Base-by-base conservation (phyloP, 768 basidiomycete genomes). In the Piloderma croceum region DNA sequence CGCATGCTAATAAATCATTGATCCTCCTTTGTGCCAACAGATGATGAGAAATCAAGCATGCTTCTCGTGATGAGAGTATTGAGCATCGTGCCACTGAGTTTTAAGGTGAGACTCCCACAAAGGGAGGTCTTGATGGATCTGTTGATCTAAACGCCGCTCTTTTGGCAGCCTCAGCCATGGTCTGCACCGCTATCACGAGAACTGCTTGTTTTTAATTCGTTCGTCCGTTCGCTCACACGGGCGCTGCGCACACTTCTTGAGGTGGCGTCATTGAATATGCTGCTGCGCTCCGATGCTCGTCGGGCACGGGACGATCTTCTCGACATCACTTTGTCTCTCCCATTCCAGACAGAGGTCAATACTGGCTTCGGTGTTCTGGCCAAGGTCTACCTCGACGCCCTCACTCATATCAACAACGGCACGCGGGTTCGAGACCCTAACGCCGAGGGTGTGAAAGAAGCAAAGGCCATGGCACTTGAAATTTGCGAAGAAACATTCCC, bases 331-430 rank as follows among this genome's bases (percentile, higher is more conserved):
- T 74, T 96, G 24, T 90, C 89, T 33, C 71, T 97, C 24, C 91
- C 93, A 7, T 96, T 98, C 77, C 93, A 96, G 59, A 74, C 77
- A 41, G 96, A 98, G 57, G 90, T 91, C 52, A 96, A 96, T 71
- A 98, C 96, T 0, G 96, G 93, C 15, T 97, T 97, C 63, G 96
- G 96, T 3, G 89, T 99, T 48, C 75, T 99, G 17, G 91, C 89
- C 12, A 99, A 97, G 71, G 92, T 93, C 24, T 94, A 96, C 68
- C 69, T 98, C 52, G 93, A 96, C 54, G 88, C 90, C 38, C 75
- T 92, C 36, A 90, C 88, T 34, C 85, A 90, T 60, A 72, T 92
- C 56, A 90, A 91, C 61, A 81, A 82, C 42, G 76, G 83, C 19
- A 76, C 77, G 56, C 70, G 88, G 39, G 83, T 90, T 45, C 76